A percentile compares a stretch with the other conserved stretches of the same genome.
Evolutionary conservation across 1,284 basidiomycete species (phyloP).

Genomic region (Ustilago shanxiensis): DNA sequence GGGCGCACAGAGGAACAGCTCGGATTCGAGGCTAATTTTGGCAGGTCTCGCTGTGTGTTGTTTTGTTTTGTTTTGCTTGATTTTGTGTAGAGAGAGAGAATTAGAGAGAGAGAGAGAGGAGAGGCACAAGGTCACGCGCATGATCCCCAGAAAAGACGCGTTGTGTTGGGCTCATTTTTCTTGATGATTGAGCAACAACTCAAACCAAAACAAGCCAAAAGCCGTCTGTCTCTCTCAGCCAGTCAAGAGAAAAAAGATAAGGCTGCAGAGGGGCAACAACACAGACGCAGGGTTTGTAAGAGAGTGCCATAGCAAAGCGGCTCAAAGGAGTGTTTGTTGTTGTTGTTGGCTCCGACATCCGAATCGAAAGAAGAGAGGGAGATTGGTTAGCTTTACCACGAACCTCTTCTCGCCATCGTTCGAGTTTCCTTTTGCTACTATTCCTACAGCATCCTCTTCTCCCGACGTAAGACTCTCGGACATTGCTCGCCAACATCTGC

Average conservation of each 20-base stretch:
- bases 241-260: not conserved
- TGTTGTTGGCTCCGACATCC: not conserved
- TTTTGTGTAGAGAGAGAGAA: too few species aligned
- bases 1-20: not conserved
- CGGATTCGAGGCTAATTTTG: not conserved
- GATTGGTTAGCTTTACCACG: too few species aligned
- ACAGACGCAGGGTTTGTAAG: not conserved
- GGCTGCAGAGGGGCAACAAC: not conserved
- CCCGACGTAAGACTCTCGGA: too few species aligned
- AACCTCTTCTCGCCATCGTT: not conserved
- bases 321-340: not conserved
- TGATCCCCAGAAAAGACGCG: conserved; percentile 1
- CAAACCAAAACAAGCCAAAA: conserved; percentile 9
- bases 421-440: not conserved
- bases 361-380: not conserved
- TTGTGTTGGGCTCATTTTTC: too few species aligned
- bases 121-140: conserved; percentile 12
- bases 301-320: too few species aligned
- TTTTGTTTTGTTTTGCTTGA: conserved; percentile 22
- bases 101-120: not conserved
- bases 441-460: not conserved
- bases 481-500: too few species aligned
- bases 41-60: conserved; percentile 2
- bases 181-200: not conserved
- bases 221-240: too few species aligned